Percentiles rank a stretch among this genome's conserved stretches.
Conservation (phyloP, 176 grass and related monocot species). For the Ampelocalamus luodianensis region DNA sequence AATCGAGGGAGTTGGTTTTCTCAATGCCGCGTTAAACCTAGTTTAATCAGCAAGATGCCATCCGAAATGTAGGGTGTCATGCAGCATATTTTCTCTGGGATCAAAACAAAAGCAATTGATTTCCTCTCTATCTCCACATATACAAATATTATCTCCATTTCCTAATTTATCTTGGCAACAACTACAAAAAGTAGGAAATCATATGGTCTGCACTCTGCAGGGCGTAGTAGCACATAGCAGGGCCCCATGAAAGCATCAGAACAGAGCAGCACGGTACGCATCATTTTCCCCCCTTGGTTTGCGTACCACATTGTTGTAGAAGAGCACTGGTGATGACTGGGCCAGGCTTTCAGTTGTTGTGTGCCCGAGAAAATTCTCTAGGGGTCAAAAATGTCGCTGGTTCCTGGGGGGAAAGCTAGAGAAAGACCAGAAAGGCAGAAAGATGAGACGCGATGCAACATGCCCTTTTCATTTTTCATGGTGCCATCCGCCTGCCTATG, state of each 20-base stretch:
- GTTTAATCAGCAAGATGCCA: neutral
- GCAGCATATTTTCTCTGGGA: neutral
- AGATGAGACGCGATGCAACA: too few relatives aligned
- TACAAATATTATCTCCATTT: neutral
- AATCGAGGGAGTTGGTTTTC: neutral
- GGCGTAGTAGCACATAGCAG: neutral
- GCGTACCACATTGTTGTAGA: neutral
- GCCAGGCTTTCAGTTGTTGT: conserved; percentile 35
- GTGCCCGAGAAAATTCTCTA: conserved; percentile 45
- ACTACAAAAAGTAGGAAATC: neutral
- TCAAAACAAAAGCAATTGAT: neutral
- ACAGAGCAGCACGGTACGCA: neutral
- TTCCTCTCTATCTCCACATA: neutral
- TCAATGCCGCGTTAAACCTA: neutral
- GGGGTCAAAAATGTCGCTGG: conserved; percentile 4
- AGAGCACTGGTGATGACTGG: conserved; percentile 36
- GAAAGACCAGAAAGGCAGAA: neutral
- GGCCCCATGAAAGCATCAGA: conserved; percentile 26
- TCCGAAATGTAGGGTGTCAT: neutral
- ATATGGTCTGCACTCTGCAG: neutral
- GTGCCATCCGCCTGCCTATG: too few relatives aligned
- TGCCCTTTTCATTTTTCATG: too few relatives aligned
- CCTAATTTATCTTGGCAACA: neutral
- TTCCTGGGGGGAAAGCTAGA: neutral
- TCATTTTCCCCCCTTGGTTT: conserved; percentile 27